Evolutionary conservation across 202 grass and related monocot genomes (phyloP).

Genomic region (Setaria italica): DNA sequence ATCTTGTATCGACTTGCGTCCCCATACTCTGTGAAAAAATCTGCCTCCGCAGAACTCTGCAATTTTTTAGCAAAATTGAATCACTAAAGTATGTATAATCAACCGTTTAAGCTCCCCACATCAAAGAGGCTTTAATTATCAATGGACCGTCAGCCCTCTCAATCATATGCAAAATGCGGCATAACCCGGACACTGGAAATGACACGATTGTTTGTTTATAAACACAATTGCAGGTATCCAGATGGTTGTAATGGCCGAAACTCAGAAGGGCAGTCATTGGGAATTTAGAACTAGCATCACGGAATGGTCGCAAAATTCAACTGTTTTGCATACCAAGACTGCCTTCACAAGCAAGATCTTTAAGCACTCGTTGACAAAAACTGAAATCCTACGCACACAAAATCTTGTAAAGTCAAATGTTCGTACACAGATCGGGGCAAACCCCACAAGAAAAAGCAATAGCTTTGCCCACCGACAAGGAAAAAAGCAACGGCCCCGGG

Average conservation of each 20-base stretch:
- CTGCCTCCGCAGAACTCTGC: slow-evolving; percentile 80
- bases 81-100: slow-evolving; percentile 34
- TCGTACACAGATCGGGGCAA: slow-evolving; percentile 44
- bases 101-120: not conserved
- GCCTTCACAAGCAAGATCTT: slow-evolving; percentile 46
- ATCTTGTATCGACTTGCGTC: slow-evolving; percentile 98
- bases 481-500: slow-evolving; percentile 33
- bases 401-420: slow-evolving; percentile 45
- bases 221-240: slow-evolving; percentile 47
- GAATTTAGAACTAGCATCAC: slow-evolving; percentile 33
- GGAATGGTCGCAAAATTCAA: slow-evolving; percentile 33
- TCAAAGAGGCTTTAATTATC: slow-evolving; percentile 34
- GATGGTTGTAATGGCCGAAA: slow-evolving; percentile 37
- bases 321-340: slow-evolving; percentile 23
- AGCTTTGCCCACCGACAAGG: slow-evolving; percentile 57
- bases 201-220: slow-evolving; percentile 22
- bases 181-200: slow-evolving; percentile 5
- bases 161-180: slow-evolving; percentile 42
- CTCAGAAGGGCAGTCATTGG: slow-evolving; percentile 33
- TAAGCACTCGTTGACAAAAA: slow-evolving; percentile 36
- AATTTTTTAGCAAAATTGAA: slow-evolving; percentile 36
- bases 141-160: slow-evolving; percentile 36
- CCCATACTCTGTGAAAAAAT: slow-evolving; percentile 95
- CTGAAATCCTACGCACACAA: slow-evolving; percentile 31
- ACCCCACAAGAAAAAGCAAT: slow-evolving; percentile 54